A percentile compares a stretch with the other conserved stretches of the same genome.
Conservation (phyloP, 768 basidiomycete species). For the Collybia mongolica region DNA sequence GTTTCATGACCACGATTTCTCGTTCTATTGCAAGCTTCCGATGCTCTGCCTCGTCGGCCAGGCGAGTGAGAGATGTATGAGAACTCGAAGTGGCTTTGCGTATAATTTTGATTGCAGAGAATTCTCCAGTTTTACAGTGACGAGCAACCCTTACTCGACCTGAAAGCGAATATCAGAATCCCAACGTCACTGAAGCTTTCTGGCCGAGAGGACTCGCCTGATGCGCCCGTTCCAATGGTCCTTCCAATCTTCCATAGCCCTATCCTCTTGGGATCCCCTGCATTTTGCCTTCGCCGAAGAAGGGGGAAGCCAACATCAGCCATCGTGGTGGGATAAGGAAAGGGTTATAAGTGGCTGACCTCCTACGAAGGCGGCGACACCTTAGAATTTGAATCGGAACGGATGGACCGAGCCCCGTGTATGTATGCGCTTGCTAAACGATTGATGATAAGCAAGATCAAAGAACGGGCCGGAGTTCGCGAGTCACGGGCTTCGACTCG, state of each 20-base stretch:
- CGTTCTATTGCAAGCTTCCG: constrained; percentile 81
- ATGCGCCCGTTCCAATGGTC: constrained; percentile 80
- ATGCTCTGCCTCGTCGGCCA: constrained; percentile 74
- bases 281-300: constrained; percentile 20
- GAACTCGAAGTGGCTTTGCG: constrained; percentile 72
- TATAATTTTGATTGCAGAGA: constrained; percentile 94
- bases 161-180: constrained; percentile 23
- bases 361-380: neutral
- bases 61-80: constrained; percentile 63
- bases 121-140: constrained; percentile 84
- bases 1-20: constrained; percentile 97
- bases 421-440: too few species aligned
- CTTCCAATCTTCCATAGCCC: constrained; percentile 84
- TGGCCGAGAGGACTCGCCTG: constrained; percentile 49
- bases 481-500: constrained; percentile 12
- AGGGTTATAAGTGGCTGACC: constrained; percentile 18
- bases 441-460: constrained; percentile 23
- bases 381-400: too few species aligned
- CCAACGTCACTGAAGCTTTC: neutral
- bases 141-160: constrained; percentile 90
- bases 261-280: constrained; percentile 62
- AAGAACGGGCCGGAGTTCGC: too few species aligned
- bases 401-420: too few species aligned
- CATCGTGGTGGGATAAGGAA: constrained; percentile 21
- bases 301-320: constrained; percentile 19